phyloP scores from a whole-genome alignment of 1,284 basidiomycete species.

The Cerioporus squamosus region DNA sequence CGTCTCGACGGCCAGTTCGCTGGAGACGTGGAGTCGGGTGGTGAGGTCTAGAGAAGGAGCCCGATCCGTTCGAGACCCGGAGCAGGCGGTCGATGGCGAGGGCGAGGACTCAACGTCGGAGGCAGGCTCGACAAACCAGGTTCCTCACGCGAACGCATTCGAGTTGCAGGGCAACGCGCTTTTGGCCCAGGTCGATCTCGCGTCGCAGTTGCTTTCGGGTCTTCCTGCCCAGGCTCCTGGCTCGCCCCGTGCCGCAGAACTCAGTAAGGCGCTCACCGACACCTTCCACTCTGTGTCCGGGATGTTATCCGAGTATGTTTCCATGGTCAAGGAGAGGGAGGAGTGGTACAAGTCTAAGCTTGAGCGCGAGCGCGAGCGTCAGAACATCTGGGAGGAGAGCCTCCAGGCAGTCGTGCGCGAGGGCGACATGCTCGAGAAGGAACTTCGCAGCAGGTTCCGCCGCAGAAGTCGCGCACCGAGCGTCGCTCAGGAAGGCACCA shows the following conservation, averaged over 20 bases:
- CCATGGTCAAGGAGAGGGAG: conserved; percentile 84
- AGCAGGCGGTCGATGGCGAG: conserved; percentile 38
- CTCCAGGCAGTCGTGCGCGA: conserved; percentile 85
- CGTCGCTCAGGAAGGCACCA: conserved; percentile 32
- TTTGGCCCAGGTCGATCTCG: conserved; percentile 82
- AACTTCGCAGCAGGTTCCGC: conserved; percentile 68
- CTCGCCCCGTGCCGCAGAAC: conserved; percentile 46
- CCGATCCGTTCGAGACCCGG: conserved; percentile 35
- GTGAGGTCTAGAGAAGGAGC: conserved; percentile 16
- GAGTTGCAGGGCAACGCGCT: conserved; percentile 79
- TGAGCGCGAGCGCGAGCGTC: conserved; percentile 72
- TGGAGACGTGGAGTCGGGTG: conserved; percentile 20
- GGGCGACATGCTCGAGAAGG: conserved; percentile 84
- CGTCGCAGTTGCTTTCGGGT: conserved; percentile 66
- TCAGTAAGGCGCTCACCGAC: conserved; percentile 64
- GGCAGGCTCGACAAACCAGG: conserved; percentile 43
- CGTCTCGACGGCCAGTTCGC: conserved; percentile 19
- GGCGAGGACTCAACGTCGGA: conserved; percentile 46
- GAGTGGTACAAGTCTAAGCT: conserved; percentile 74
- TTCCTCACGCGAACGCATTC: conserved; percentile 71
- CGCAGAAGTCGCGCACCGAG: conserved; percentile 52
- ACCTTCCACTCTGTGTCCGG: conserved; percentile 62
- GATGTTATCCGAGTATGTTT: conserved; percentile 71
- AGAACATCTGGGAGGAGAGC: conserved; percentile 92
- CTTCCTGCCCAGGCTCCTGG: conserved; percentile 44